phyloP scores from a whole-genome alignment of 225 moss, liverwort and hornwort genomes.

The Antitrichia curtipendula region DNA sequence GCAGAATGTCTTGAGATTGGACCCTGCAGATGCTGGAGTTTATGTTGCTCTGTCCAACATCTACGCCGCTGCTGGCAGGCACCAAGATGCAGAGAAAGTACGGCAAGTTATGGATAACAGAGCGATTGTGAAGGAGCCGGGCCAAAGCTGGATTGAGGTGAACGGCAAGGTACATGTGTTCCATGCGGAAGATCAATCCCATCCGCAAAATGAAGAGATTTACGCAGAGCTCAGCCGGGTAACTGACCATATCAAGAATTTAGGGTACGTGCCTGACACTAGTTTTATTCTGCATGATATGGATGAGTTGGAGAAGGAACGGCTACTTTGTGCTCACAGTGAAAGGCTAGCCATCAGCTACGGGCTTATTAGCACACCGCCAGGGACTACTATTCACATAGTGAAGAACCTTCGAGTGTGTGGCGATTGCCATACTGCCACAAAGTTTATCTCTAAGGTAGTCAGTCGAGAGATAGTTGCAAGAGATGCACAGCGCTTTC shows the following conservation, averaged over 20 bases:
- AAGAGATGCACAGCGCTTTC: constrained; percentile 46
- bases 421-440: constrained; percentile 49
- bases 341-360: constrained; percentile 52
- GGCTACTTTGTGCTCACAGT: constrained; percentile 27
- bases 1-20: constrained; percentile 16
- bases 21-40: constrained; percentile 37
- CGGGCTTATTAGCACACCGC: constrained; percentile 39
- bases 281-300: constrained; percentile 28
- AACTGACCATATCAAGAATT: constrained; percentile 15
- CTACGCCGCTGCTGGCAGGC: constrained; percentile 33
- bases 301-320: constrained; percentile 31
- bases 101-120: constrained; percentile 25
- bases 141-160: constrained; percentile 45
- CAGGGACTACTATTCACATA: constrained; percentile 27
- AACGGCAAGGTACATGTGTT: constrained; percentile 29
- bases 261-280: constrained; percentile 43
- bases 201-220: constrained; percentile 28
- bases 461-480: constrained; percentile 36
- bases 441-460: constrained; percentile 40
- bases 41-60: constrained; percentile 48
- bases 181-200: constrained; percentile 25
- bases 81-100: constrained; percentile 29
- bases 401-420: constrained; percentile 49
- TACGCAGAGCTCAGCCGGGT: constrained; percentile 23
- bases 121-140: constrained; percentile 40